These are phyloP conservation scores for Coemansia sp. DNA, from an alignment of 192 early-diverging fungal genomes.

Conservation along the genomic window DNA sequence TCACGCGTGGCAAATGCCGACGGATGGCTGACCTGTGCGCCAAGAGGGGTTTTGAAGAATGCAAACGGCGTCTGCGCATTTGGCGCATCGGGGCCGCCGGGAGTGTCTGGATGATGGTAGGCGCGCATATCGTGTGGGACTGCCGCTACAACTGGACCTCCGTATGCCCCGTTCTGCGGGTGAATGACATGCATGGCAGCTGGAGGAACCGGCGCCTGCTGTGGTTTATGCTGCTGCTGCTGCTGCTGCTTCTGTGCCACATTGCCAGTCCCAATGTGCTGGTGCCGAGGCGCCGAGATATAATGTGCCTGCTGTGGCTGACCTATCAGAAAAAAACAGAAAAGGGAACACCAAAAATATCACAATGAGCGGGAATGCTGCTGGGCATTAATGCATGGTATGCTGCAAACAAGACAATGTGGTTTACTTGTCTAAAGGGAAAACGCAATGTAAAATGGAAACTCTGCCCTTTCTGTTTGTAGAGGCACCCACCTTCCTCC, in stretches of 20 bases:
- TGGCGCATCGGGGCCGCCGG: conserved; percentile 43
- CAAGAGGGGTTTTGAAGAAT: conserved; percentile 53
- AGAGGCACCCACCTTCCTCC: too few species aligned
- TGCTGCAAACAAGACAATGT: background rate
- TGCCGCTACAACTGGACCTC: conserved; percentile 10
- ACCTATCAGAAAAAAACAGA: background rate
- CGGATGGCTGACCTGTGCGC: conserved; percentile 46
- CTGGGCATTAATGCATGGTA: background rate
- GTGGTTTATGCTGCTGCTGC: conserved; percentile 23
- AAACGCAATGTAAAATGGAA: too few species aligned
- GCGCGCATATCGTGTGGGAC: conserved; percentile 24
- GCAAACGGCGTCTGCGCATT: conserved; percentile 45
- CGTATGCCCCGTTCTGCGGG: conserved; percentile 15
- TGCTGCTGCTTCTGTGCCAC: conserved; percentile 14
- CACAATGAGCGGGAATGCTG: too few species aligned
- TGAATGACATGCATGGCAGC: conserved; percentile 15
- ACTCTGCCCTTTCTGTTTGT: too few species aligned
- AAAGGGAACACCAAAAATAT: background rate
- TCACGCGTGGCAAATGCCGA: conserved; percentile 33
- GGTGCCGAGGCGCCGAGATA: background rate
- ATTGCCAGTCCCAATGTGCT: background rate
- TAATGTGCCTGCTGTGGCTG: conserved; percentile 3
- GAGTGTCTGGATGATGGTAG: conserved; percentile 56
- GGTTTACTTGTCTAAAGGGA: too few species aligned
- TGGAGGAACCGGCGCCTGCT: conserved; percentile 2